Conservation (phyloP, 2,329 filamentous ascomycete genomes). For the Botrytis squamosa region DNA sequence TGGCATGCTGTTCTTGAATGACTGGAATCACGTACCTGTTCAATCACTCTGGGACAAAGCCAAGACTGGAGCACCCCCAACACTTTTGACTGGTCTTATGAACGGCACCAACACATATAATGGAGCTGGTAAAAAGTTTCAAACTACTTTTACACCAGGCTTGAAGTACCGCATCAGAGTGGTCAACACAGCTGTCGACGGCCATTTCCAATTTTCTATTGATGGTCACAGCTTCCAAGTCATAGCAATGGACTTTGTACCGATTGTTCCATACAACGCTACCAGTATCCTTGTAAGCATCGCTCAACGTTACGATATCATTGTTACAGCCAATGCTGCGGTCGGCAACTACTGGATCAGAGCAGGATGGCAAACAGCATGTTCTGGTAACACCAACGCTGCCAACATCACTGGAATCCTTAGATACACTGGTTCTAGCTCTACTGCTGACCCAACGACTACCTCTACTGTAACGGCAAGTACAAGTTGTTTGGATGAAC, state of each 20-base stretch:
- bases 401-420: slow-evolving; percentile 44
- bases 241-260: slow-evolving; percentile 56
- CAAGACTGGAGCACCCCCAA: slow-evolving; percentile 2
- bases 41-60: slow-evolving; percentile 40
- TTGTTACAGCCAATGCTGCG: slow-evolving; percentile 54
- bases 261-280: slow-evolving; percentile 53
- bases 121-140: slow-evolving; percentile 19
- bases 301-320: slow-evolving; percentile 47
- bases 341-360: slow-evolving; percentile 58
- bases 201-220: slow-evolving; percentile 46
- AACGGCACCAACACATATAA: slow-evolving; percentile 43
- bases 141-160: slow-evolving; percentile 10
- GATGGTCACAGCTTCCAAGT: slow-evolving; percentile 57
- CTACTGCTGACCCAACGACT: slow-evolving; percentile 36
- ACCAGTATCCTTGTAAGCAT: slow-evolving; percentile 47
- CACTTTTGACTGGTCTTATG: slow-evolving; percentile 47
- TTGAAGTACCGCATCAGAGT: slow-evolving; percentile 47
- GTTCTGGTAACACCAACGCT: slow-evolving; percentile 57
- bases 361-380: slow-evolving; percentile 49
- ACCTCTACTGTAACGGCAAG: slow-evolving; percentile 30
- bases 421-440: slow-evolving; percentile 41
- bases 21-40: slow-evolving; percentile 37
- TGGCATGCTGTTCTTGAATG: slow-evolving; percentile 19
- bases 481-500: slow-evolving; percentile 37
- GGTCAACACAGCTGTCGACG: slow-evolving; percentile 46